Conservation (phyloP, 345 rosid species). For the Eutrema yunnanense region DNA sequence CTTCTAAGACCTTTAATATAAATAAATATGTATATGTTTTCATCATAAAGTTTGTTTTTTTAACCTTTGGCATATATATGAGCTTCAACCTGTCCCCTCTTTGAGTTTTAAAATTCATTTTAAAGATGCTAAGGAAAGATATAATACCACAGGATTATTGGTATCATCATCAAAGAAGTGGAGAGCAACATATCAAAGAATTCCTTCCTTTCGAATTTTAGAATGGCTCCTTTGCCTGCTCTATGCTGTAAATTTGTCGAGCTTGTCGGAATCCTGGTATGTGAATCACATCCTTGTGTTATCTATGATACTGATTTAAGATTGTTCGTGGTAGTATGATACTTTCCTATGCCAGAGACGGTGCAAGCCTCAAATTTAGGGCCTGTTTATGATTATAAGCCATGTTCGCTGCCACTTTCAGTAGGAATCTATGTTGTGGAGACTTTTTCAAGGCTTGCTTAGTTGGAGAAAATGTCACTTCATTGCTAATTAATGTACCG, state of each 20-base stretch:
- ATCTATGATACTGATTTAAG: constrained; percentile 1
- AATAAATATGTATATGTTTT: neutral
- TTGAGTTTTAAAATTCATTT: neutral
- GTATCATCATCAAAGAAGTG: constrained; percentile 81
- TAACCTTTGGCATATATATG: neutral
- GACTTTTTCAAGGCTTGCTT: neutral
- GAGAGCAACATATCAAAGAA: constrained; percentile 84
- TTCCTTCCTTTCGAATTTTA: constrained; percentile 77
- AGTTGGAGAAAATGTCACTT: neutral
- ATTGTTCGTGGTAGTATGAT: neutral
- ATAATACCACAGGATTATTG: constrained; percentile 61
- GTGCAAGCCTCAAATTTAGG: neutral
- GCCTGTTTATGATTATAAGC: neutral
- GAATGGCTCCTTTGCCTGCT: constrained; percentile 71
- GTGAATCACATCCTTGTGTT: constrained; percentile 18
- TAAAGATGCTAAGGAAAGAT: constrained; percentile 8
- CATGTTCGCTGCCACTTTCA: neutral
- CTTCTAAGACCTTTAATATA: neutral
- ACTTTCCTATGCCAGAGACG: neutral
- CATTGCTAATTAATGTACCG: neutral
- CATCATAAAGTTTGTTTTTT: neutral
- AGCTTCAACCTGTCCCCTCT: neutral
- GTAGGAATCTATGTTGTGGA: neutral
- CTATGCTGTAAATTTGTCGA: constrained; percentile 78
- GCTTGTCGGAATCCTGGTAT: constrained; percentile 85